Conservation (phyloP, 805 yeast genomes). For the Yarrowia sp. region DNA sequence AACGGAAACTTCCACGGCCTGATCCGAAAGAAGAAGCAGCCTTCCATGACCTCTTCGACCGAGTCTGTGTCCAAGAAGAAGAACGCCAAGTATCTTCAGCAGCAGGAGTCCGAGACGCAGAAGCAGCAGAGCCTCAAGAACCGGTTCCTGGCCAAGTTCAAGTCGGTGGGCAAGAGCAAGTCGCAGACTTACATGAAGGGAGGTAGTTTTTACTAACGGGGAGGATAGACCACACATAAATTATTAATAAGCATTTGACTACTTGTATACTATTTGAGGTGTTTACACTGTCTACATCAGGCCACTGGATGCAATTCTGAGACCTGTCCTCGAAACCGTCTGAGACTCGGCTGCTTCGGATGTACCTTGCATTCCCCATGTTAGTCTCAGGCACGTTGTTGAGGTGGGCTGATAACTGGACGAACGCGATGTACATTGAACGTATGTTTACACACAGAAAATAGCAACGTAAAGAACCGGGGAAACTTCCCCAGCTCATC, state of each 20-base stretch:
- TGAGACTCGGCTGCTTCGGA: constrained; percentile 6
- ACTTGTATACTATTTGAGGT: too few relatives aligned
- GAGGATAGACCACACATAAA: background rate
- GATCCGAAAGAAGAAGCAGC: constrained; percentile 8
- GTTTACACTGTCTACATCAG: too few relatives aligned
- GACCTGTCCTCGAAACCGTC: background rate
- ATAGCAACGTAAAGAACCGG: too few relatives aligned
- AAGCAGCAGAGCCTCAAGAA: constrained; percentile 1
- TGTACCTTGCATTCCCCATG: constrained; percentile 15
- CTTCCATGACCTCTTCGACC: background rate
- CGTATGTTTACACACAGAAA: too few relatives aligned
- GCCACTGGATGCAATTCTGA: background rate
- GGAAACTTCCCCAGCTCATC: background rate
- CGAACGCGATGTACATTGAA: too few relatives aligned
- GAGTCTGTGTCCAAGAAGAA: background rate
- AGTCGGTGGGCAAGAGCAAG: background rate
- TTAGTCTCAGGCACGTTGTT: background rate
- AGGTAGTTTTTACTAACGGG: constrained; percentile 1
- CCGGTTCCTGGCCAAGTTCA: constrained; percentile 18
- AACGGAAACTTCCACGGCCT: constrained; percentile 21
- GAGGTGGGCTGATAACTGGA: too few relatives aligned
- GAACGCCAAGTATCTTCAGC: constrained; percentile 2
- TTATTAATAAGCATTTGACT: constrained; percentile 9
- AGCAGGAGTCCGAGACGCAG: background rate
- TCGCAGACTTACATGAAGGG: constrained; percentile 6